Conservation (phyloP, 2,329 filamentous ascomycete genomes). For the Colletotrichum eleusines region DNA sequence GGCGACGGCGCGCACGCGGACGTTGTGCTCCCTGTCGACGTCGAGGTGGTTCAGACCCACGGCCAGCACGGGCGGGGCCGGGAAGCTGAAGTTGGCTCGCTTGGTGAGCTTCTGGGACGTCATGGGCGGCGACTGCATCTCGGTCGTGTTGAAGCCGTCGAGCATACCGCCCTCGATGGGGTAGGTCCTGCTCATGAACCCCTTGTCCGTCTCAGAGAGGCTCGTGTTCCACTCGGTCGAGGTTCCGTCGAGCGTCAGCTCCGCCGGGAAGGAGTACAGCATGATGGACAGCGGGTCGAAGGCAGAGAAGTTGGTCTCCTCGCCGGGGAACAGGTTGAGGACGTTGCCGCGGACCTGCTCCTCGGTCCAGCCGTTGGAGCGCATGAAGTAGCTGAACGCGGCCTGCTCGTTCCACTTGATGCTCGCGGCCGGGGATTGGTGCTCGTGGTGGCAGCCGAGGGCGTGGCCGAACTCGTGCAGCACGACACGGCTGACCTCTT, state of each 20-base stretch:
- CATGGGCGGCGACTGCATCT: conserved; percentile 29
- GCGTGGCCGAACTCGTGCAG: conserved; percentile 49
- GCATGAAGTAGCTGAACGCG: conserved; percentile 42
- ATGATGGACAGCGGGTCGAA: conserved; percentile 45
- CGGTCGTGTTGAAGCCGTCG: conserved; percentile 41
- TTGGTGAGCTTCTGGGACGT: conserved; percentile 21
- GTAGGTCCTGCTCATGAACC: conserved; percentile 42
- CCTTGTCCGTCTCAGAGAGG: conserved; percentile 44
- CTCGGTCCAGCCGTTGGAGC: conserved; percentile 20
- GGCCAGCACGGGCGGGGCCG: conserved; percentile 32
- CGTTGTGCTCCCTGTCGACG: conserved; percentile 26
- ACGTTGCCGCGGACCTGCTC: conserved; percentile 5
- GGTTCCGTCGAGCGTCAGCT: conserved; percentile 39
- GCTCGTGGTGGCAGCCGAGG: conserved; percentile 48
- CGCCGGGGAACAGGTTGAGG: conserved; percentile 15
- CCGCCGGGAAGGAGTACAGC: conserved; percentile 43
- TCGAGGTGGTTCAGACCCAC: conserved; percentile 38
- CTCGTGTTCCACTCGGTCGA: conserved; percentile 34
- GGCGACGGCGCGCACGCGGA: conserved; percentile 34
- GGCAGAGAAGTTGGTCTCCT: conserved; percentile 26
- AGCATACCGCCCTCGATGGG: conserved; percentile 31
- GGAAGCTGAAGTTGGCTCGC: conserved; percentile 26
- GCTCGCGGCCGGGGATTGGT: conserved; percentile 42
- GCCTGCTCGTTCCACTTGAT: conserved; percentile 46
- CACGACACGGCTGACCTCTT: conserved; percentile 42